Percentiles rank a stretch among this genome's conserved stretches.
Conservation (phyloP, 176 grass and related monocot genomes). For the Juncus effusus region DNA sequence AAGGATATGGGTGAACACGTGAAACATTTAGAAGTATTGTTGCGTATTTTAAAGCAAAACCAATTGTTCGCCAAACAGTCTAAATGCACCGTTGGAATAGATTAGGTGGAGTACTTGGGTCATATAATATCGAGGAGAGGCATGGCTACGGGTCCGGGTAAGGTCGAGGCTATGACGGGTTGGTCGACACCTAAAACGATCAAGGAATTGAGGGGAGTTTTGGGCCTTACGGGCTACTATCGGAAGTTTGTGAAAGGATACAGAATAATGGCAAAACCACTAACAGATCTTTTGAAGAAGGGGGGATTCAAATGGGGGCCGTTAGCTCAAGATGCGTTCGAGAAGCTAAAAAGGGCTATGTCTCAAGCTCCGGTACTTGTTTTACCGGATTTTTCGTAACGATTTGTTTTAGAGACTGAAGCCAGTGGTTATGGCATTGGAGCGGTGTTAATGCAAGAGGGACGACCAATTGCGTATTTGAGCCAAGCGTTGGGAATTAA, state of each 20-base stretch:
- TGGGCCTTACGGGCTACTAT: not conserved
- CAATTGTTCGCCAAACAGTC: not conserved
- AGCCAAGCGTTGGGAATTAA: not conserved
- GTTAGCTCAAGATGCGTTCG: not conserved
- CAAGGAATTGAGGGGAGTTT: not conserved
- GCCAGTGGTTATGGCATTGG: not conserved
- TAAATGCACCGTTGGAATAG: not conserved
- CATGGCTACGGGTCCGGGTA: not conserved
- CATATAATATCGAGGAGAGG: not conserved
- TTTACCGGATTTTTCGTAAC: not conserved
- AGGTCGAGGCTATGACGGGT: not conserved
- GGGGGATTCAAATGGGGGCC: not conserved
- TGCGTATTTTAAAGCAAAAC: not conserved
- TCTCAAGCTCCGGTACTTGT: not conserved
- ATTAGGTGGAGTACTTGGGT: not conserved
- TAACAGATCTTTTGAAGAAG: not conserved
- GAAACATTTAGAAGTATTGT: not conserved
- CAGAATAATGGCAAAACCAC: not conserved
- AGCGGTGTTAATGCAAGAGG: not conserved
- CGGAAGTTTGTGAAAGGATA: constrained; percentile 2
- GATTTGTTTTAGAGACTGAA: not conserved
- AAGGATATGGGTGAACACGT: not conserved
- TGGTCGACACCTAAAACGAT: not conserved
- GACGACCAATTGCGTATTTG: not conserved
- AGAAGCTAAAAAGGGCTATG: not conserved